Conservation (phyloP, 257 asterid species). For the Oldenlandia corymbosa region DNA sequence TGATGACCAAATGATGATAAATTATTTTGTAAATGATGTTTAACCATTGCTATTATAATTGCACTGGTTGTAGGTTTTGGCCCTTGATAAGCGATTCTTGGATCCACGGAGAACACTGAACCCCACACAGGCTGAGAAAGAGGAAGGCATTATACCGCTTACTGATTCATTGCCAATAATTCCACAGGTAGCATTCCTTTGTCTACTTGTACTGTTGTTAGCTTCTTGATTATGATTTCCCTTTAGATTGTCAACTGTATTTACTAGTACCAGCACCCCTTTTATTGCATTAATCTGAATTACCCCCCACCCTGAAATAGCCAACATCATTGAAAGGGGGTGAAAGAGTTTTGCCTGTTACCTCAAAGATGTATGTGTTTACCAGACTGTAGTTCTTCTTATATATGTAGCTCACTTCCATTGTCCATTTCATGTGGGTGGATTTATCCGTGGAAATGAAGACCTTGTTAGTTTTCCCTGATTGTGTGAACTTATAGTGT, state of each 20-base stretch:
- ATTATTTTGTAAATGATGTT: background rate
- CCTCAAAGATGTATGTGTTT: no score
- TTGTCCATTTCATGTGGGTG: no score
- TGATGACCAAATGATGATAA: background rate
- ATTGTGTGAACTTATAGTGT: background rate
- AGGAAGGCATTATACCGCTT: slow-evolving; percentile 97
- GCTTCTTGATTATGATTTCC: no score
- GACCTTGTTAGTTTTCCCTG: no score
- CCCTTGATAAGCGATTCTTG: slow-evolving; percentile 90
- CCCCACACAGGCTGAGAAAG: slow-evolving; percentile 94
- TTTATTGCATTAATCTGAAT: no score
- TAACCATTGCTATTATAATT: slow-evolving; percentile 1
- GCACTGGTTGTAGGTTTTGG: slow-evolving; percentile 63
- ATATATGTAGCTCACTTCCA: no score
- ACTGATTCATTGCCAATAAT: slow-evolving; percentile 88
- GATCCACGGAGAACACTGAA: slow-evolving; percentile 92
- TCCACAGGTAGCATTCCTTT: slow-evolving; percentile 59
- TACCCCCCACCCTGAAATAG: no score
- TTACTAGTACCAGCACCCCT: no score
- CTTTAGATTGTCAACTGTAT: background rate
- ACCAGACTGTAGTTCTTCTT: no score
- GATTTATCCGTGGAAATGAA: no score
- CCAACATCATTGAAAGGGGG: no score
- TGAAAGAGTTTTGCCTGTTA: no score
- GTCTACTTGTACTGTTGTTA: background rate